Base-by-base conservation (phyloP, 192 early-diverging fungal genomes). In the Chytriomyces hyalinus region DNA sequence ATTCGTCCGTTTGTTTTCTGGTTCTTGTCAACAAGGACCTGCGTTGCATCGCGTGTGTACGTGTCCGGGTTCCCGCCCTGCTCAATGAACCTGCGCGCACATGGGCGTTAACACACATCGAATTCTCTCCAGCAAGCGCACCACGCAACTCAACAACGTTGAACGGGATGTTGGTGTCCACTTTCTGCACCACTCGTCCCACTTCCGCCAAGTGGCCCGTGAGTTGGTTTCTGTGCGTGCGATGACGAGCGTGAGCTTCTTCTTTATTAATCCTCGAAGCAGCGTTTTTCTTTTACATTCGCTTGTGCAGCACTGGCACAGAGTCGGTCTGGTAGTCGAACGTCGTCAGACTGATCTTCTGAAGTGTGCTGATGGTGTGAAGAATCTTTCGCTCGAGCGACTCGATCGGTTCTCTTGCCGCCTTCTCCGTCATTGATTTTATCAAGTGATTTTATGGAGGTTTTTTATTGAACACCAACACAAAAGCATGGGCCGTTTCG, bases 21-120 rank as follows among this genome's bases (percentile, higher is more conserved):
- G 61, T 84, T 87, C 72, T 85, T 87, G 62, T 87, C 85, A 36
- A 79, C 77, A 8, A 87, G 66, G 13, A 82, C 70, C 50, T 83
- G 83, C 15, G 78, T 49, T 28, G 78, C 67, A 44, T 83, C 73
- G 43, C 77, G 63, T 15, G 71, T 57, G 49, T 70, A 75, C 2
- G 71, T 47, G 59, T 81, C 80, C 4, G 85, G 85, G 59, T 85
- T 87, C 6, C 61, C 49, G n/a, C 83, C 83, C 6, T 44, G 67
- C 43, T 87, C 85, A 47, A 86, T 80, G 50, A 76, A 64, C 17
- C 81, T 82, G 51, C 13, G 49, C 28, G 36, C 36, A 36, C 36
- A 4, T 36, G 1, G 36, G 36, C 36, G 4, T 36, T 36, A 36
- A 4, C 36, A 36, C 36, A 36, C 36, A 36, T 36, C 36, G 3